Evolutionary conservation across 1,284 basidiomycete genomes (phyloP).

Genomic region (Ceratobasidium sp.): DNA sequence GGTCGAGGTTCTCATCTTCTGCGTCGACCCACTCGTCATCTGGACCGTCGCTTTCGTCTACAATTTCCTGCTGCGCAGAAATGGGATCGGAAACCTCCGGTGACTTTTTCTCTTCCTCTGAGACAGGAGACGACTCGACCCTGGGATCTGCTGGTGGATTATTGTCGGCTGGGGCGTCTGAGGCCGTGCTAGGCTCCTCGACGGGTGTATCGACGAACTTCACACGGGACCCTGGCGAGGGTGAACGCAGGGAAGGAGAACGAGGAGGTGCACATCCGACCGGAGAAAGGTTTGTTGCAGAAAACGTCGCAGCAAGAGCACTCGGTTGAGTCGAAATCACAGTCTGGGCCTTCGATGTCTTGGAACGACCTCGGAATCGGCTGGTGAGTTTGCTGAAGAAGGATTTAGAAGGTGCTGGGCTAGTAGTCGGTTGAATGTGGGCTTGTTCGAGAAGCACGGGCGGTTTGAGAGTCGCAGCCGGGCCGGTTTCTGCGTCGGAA

Average conservation of each 20-base stretch:
- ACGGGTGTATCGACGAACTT: slow-evolving; percentile 25
- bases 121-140: not conserved
- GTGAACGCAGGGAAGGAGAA: slow-evolving; percentile 38
- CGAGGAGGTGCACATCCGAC: not conserved
- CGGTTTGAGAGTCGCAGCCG: not conserved
- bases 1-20: slow-evolving; percentile 21
- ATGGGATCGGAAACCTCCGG: not conserved
- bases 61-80: not conserved
- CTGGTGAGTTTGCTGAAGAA: slow-evolving; percentile 44
- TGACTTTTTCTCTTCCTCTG: not conserved
- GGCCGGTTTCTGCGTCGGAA: not conserved
- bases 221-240: slow-evolving; percentile 39
- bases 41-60: slow-evolving; percentile 2
- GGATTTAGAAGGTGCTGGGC: slow-evolving; percentile 24
- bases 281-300: slow-evolving; percentile 23
- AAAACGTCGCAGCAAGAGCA: slow-evolving; percentile 10
- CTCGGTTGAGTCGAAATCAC: not conserved
- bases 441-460: not conserved
- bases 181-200: slow-evolving; percentile 1
- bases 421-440: slow-evolving; percentile 1
- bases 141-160: not conserved
- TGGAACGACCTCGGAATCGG: slow-evolving; percentile 41
- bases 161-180: not conserved
- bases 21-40: slow-evolving; percentile 41
- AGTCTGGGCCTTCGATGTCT: not conserved